Percentiles rank a stretch among this genome's conserved stretches.
phyloP scores from a whole-genome alignment of 768 basidiomycete genomes.

The Pholiota microspora region DNA sequence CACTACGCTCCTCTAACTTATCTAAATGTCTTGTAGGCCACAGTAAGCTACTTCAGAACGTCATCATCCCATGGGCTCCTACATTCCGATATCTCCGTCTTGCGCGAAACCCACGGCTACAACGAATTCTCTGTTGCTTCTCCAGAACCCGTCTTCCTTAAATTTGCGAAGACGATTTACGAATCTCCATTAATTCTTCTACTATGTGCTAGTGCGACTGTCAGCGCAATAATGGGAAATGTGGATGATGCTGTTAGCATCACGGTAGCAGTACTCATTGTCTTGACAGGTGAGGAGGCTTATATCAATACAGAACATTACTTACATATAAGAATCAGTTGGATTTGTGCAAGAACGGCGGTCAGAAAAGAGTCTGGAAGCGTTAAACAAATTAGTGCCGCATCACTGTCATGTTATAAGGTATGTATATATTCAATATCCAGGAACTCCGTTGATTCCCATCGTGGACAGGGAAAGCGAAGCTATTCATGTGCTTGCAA shows the following conservation, averaged over 20 bases:
- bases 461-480: conserved; percentile 48
- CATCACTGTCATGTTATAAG: conserved; percentile 94
- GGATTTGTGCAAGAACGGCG: conserved; percentile 95
- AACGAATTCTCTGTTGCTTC: conserved; percentile 91
- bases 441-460: conserved; percentile 22
- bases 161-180: conserved; percentile 94
- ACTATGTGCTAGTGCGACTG: conserved; percentile 83
- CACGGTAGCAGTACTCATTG: conserved; percentile 87
- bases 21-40: conserved; percentile 50
- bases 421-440: conserved; percentile 23
- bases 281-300: conserved; percentile 75
- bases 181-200: conserved; percentile 92
- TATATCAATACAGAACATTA: not conserved
- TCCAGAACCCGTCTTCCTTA: conserved; percentile 77
- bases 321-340: conserved; percentile 42
- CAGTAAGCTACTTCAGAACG: conserved; percentile 68
- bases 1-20: conserved; percentile 1
- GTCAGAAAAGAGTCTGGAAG: conserved; percentile 92
- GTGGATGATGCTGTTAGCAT: conserved; percentile 94
- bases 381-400: conserved; percentile 94
- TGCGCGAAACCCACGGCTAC: conserved; percentile 75
- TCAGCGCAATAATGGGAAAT: conserved; percentile 94
- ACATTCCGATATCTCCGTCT: conserved; percentile 54
- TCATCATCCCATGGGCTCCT: conserved; percentile 62
- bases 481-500: conserved; percentile 81